Conservation (phyloP, 257 asterid genomes). For the Lycium ferocissimum region DNA sequence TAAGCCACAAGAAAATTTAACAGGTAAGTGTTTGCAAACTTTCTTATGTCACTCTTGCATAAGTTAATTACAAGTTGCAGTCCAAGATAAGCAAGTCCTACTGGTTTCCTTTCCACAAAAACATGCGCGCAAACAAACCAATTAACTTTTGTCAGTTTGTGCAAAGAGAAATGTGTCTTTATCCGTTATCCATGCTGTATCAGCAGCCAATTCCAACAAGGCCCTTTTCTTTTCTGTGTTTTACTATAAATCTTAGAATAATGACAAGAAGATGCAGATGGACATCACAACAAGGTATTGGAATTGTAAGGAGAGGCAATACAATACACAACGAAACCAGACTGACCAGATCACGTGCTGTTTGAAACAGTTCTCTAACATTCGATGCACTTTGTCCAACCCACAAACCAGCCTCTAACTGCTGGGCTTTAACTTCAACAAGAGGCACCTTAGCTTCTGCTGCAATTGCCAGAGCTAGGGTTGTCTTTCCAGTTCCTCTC, state of each 20-base stretch:
- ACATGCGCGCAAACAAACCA: neutral
- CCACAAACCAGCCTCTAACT: constrained; percentile 94
- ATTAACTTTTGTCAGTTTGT: neutral
- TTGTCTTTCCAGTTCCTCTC: constrained; percentile 97
- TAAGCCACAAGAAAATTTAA: neutral
- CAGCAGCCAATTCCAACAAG: constrained; percentile 14
- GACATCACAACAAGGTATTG: constrained; percentile 28
- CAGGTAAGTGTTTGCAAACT: neutral
- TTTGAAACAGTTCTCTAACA: constrained; percentile 94
- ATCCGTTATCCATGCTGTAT: neutral
- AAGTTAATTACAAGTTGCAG: neutral
- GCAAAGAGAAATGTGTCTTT: constrained; percentile 8
- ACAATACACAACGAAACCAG: constrained; percentile 16
- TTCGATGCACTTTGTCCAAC: constrained; percentile 99
- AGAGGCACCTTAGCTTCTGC: constrained; percentile 98
- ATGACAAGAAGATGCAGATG: constrained; percentile 4
- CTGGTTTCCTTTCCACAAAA: constrained; percentile 10
- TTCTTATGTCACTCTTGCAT: neutral
- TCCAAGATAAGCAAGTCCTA: constrained; percentile 5
- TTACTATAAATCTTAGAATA: neutral
- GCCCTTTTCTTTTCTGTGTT: neutral
- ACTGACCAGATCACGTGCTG: constrained; percentile 94
- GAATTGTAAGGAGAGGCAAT: constrained; percentile 17
- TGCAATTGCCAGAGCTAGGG: constrained; percentile 96
- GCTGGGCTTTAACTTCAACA: constrained; percentile 90